phyloP scores from a whole-genome alignment of 768 basidiomycete species.

The Termitomyces sp. region DNA sequence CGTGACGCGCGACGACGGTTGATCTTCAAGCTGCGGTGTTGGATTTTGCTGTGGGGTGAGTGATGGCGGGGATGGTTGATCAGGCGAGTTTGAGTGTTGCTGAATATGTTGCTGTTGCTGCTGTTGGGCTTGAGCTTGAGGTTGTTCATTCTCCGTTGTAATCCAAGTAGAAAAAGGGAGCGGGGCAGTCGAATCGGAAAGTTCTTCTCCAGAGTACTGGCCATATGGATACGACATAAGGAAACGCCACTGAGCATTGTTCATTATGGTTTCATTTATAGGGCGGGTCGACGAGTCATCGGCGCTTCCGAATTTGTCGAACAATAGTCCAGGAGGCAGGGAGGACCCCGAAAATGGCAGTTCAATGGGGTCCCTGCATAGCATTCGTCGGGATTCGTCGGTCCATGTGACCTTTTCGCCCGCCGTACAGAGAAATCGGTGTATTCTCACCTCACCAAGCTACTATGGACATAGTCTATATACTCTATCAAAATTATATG shows the following conservation, averaged over 20 bases:
- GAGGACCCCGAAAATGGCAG: constrained; percentile 19
- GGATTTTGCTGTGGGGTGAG: constrained; percentile 26
- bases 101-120: constrained; percentile 17
- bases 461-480: neutral
- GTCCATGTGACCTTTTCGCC: constrained; percentile 20
- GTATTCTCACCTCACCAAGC: neutral
- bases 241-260: constrained; percentile 24
- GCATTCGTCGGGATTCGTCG: constrained; percentile 28
- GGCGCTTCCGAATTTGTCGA: constrained; percentile 24
- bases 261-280: constrained; percentile 29
- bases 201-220: constrained; percentile 43
- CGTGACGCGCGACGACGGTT: constrained; percentile 24
- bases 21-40: constrained; percentile 29
- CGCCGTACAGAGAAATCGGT: no score
- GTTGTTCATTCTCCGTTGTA: constrained; percentile 34
- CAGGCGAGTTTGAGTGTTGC: constrained; percentile 23
- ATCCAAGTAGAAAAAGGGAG: constrained; percentile 39
- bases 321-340: constrained; percentile 33
- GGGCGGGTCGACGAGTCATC: constrained; percentile 30
- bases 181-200: constrained; percentile 48
- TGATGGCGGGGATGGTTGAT: constrained; percentile 23
- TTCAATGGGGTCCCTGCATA: constrained; percentile 26
- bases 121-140: constrained; percentile 25
- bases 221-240: constrained; percentile 48
- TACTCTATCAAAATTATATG: constrained; percentile 11